phyloP scores from a whole-genome alignment of 495 filamentous ascomycete genomes.

The Margaritispora aquatica region DNA sequence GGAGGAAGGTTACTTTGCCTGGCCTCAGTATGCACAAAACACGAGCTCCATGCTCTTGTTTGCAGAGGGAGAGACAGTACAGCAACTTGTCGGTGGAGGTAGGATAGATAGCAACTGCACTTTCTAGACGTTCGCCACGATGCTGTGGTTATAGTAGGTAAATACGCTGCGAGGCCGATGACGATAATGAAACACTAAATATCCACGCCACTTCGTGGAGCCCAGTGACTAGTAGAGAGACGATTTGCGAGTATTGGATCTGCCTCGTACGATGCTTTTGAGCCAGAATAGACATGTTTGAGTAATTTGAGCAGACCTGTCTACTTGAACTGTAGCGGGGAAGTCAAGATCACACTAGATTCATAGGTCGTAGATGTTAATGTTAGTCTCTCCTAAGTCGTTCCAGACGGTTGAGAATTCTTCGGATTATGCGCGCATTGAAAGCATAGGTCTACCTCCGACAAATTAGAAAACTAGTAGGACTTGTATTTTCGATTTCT shows the following conservation, averaged over 20 bases:
- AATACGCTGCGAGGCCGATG: too few relatives aligned
- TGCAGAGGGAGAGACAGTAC: neutral
- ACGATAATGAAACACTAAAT: neutral
- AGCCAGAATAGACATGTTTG: too few relatives aligned
- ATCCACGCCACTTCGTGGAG: constrained; percentile 8
- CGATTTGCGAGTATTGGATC: neutral
- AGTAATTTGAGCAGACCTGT: too few relatives aligned
- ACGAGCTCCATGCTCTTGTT: constrained; percentile 1
- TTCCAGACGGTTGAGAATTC: too few relatives aligned
- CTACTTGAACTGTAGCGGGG: neutral
- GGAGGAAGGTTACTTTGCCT: constrained; percentile 5
- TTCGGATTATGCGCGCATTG: constrained; percentile 3
- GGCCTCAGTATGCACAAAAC: constrained; percentile 2
- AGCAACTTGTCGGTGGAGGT: neutral
- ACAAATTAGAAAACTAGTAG: constrained; percentile 44
- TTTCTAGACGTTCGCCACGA: neutral
- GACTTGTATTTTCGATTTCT: constrained; percentile 17
- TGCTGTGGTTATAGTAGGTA: too few relatives aligned
- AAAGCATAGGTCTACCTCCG: constrained; percentile 12
- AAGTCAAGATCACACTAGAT: neutral
- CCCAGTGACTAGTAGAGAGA: constrained; percentile 20
- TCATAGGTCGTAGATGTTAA: neutral
- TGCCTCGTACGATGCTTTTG: too few relatives aligned
- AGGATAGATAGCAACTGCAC: constrained; percentile 5
- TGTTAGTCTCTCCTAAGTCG: too few relatives aligned